Base-by-base conservation (phyloP, 1,284 basidiomycete species). In the Athelia psychrophila region DNA sequence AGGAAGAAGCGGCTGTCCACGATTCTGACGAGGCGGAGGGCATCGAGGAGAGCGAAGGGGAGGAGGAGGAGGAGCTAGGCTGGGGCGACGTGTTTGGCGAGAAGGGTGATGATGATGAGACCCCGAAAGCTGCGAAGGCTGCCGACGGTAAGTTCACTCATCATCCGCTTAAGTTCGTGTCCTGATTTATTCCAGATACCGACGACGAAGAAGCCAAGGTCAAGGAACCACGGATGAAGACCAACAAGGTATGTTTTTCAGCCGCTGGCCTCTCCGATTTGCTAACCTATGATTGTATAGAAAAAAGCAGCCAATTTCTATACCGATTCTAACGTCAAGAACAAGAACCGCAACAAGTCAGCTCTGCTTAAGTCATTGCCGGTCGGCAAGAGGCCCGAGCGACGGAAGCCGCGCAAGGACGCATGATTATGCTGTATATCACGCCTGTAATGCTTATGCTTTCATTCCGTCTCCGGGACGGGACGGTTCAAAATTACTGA, bases 281-380 rank as follows among this genome's bases (percentile, higher is more conserved):
- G 13, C 47, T 45, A 44, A 51, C 51, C 40, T 38, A 8, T 42
- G 38, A 42, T 42, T 22, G 20, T 5, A 46, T 61, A 91, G 89
- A 88, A 86, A 75, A 95, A 93, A 72, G 84, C 92, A 16, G 80
- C 81, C 54, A 98, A 98, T 75, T 99, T 95, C 77, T 98, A 93
- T 74, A 85, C 88, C 6, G 78, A 67, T 46, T 81, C 89, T 2
- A 95, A 95, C 62, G 92, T 95, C 64, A 95, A 95, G 76, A 95
- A 94, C 73, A 91, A 88, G 67, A 94, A 82, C 56, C 80, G 88
- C 35, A 69, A 71, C 48, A 87, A 86, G 60, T 76, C 80, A 16
- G 75, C 78, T 18, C 59, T 86, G 47, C 70, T 86, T 68, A 81
- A 77, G 60, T 72, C 75, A 18, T 64, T 80, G 27, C 74, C 77